These are phyloP conservation scores for Cenchrus americanus DNA, from an alignment of 176 grass and related monocot genomes.

Conservation along the genomic window DNA sequence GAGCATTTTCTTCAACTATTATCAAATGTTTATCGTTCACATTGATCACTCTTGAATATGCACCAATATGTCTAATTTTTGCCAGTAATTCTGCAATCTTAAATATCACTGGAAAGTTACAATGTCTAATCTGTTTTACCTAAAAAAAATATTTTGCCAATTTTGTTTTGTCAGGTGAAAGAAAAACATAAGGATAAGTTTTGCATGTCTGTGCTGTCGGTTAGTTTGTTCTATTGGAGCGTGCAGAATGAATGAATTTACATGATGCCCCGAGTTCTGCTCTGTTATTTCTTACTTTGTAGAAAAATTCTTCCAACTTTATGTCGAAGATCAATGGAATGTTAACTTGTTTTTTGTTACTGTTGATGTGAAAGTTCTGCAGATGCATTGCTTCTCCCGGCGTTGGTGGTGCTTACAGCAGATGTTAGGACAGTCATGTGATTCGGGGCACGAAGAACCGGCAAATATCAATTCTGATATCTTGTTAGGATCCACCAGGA, in stretches of 20 bases:
- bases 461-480: constrained; percentile 45
- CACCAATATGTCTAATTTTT: background rate
- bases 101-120: background rate
- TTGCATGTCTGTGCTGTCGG: background rate
- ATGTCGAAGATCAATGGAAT: background rate
- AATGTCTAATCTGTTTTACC: background rate
- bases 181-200: background rate
- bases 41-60: background rate
- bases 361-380: background rate
- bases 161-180: background rate
- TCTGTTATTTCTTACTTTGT: background rate
- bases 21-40: background rate
- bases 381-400: background rate
- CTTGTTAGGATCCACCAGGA: background rate
- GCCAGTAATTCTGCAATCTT: background rate
- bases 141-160: background rate
- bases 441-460: constrained; percentile 58
- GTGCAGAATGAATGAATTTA: background rate
- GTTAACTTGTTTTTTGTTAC: background rate
- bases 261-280: background rate
- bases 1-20: constrained; percentile 12
- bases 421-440: background rate
- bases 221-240: background rate
- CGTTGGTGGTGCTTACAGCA: background rate
- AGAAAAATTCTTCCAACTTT: background rate